Evolutionary conservation across 177 flowering plant genomes (phyloP).

Genomic region (Tripterygium wilfordii): DNA sequence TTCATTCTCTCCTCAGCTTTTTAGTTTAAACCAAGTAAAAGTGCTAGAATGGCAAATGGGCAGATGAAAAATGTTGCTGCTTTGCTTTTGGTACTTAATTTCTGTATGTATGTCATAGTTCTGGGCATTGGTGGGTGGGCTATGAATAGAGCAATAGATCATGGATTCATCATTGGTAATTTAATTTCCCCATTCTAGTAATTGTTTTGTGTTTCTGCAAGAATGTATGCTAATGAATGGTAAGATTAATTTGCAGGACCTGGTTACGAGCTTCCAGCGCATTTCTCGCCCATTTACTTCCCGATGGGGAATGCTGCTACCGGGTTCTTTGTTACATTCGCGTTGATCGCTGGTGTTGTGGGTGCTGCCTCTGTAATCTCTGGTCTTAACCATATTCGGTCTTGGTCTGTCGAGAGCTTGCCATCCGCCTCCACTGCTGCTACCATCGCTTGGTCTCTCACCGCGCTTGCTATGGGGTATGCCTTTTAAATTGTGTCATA

Average conservation of each 20-base stretch:
- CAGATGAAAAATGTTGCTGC: slow-evolving; percentile 34
- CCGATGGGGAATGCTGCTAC: slow-evolving; percentile 77
- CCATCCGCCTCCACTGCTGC: slow-evolving; percentile 51
- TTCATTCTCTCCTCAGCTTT: background rate
- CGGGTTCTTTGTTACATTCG: slow-evolving; percentile 61
- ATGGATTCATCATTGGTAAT: slow-evolving; percentile 91
- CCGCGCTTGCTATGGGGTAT: slow-evolving; percentile 69
- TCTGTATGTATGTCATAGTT: slow-evolving; percentile 79
- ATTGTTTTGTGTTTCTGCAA: too few relatives aligned
- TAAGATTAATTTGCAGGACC: slow-evolving; percentile 44
- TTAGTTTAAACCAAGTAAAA: too few relatives aligned
- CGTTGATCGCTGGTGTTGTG: slow-evolving; percentile 57
- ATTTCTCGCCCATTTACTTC: slow-evolving; percentile 60
- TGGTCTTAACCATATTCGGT: slow-evolving; percentile 43
- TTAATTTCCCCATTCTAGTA: too few relatives aligned
- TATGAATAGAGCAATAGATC: slow-evolving; percentile 65
- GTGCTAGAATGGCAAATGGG: slow-evolving; percentile 26
- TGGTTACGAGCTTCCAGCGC: slow-evolving; percentile 47
- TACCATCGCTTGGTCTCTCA: slow-evolving; percentile 56
- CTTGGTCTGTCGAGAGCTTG: slow-evolving; percentile 45
- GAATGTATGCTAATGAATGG: background rate
- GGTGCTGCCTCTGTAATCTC: slow-evolving; percentile 52
- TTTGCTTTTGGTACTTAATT: slow-evolving; percentile 64
- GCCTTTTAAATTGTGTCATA: too few relatives aligned
- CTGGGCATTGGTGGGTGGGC: slow-evolving; percentile 88